These are phyloP conservation scores for Pholiota molesta DNA, from an alignment of 768 basidiomycete species.

Conservation along the genomic window DNA sequence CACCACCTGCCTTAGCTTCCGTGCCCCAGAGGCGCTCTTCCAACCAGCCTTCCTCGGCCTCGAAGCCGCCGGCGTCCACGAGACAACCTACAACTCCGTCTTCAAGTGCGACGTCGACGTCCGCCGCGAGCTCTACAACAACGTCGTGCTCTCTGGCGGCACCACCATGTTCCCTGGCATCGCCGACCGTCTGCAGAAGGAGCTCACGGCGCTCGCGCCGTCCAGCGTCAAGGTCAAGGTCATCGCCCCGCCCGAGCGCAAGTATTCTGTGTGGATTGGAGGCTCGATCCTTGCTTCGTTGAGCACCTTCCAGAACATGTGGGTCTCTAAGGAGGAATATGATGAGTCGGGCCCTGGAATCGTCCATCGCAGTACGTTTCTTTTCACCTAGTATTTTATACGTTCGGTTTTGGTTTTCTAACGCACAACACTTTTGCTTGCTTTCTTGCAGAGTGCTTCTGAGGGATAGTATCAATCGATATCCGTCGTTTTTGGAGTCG, in stretches of 20 bases:
- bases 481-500: neutral
- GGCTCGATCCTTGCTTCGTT: slow-evolving; percentile 87
- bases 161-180: slow-evolving; percentile 98
- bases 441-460: slow-evolving; percentile 8
- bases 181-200: slow-evolving; percentile 95
- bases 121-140: slow-evolving; percentile 79
- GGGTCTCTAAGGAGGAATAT: slow-evolving; percentile 94
- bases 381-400: neutral
- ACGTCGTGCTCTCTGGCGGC: slow-evolving; percentile 87
- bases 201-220: slow-evolving; percentile 82
- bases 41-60: slow-evolving; percentile 89
- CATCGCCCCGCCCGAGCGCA: slow-evolving; percentile 90
- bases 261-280: slow-evolving; percentile 96
- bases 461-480: neutral
- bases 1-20: slow-evolving; percentile 56
- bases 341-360: slow-evolving; percentile 84
- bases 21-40: slow-evolving; percentile 93
- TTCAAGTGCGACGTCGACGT: slow-evolving; percentile 88
- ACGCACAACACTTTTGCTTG: neutral
- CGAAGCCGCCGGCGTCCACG: slow-evolving; percentile 90
- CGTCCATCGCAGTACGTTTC: slow-evolving; percentile 40
- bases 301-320: slow-evolving; percentile 96
- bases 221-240: slow-evolving; percentile 96
- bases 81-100: slow-evolving; percentile 86
- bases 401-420: neutral